A percentile compares a stretch with the other conserved stretches of the same genome.
Evolutionary conservation across 2,329 filamentous ascomycete species (phyloP).

Genomic region (Aspergillus sclerotialis): DNA sequence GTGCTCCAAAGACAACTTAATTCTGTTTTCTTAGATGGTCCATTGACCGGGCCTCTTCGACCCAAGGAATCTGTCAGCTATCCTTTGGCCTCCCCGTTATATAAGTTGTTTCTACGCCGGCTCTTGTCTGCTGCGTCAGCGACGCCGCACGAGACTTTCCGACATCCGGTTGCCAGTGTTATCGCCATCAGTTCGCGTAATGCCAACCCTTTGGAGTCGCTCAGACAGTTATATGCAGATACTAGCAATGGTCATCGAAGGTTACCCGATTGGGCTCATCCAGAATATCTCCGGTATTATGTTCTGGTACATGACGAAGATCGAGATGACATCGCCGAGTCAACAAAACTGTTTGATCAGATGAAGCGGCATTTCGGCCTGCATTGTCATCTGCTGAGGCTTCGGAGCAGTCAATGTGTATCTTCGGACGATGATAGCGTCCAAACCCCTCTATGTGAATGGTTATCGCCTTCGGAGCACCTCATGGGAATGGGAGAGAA

Average conservation of each 20-base stretch:
- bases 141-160: conserved; percentile 83
- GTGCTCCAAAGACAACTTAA: conserved; percentile 73
- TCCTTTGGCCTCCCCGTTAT: conserved; percentile 64
- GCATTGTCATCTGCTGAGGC: conserved; percentile 83
- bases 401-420: conserved; percentile 77
- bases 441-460: conserved; percentile 72
- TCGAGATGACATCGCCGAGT: conserved; percentile 82
- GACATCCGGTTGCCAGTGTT: conserved; percentile 87
- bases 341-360: conserved; percentile 86
- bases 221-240: conserved; percentile 74
- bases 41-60: conserved; percentile 18
- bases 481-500: conserved; percentile 45
- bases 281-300: conserved; percentile 91
- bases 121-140: conserved; percentile 73
- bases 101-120: conserved; percentile 75
- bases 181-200: conserved; percentile 93
- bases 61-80: conserved; percentile 23
- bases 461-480: conserved; percentile 83
- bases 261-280: conserved; percentile 78
- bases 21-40: conserved; percentile 57
- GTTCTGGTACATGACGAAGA: conserved; percentile 96
- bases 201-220: conserved; percentile 72
- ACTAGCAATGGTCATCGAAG: conserved; percentile 70
- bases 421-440: conserved; percentile 88
- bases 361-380: conserved; percentile 99